Percentiles rank a stretch among this genome's conserved stretches.
These are phyloP conservation scores for Syzygium syzygioides DNA, from an alignment of 441 rosid genomes.

Conservation along the genomic window DNA sequence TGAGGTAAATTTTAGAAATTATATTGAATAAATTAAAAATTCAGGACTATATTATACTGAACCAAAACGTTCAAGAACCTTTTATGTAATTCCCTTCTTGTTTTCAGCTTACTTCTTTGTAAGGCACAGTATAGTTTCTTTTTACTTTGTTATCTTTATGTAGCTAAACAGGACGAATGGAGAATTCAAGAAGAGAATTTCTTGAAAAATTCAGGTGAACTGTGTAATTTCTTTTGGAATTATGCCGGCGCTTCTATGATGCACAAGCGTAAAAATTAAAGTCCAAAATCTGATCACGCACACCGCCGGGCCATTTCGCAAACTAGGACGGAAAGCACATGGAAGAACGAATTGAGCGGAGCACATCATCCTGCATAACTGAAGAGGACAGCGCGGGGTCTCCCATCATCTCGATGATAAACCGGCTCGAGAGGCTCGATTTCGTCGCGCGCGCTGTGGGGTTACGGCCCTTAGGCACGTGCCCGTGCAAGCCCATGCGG, in stretches of 20 bases:
- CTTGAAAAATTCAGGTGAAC: not conserved
- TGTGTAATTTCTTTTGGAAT: not conserved
- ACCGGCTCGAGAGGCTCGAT: fast-evolving
- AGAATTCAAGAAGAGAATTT: fast-evolving
- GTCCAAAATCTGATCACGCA: not conserved
- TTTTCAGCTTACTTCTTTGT: not conserved
- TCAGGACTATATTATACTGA: too few species aligned
- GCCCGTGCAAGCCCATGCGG: not conserved
- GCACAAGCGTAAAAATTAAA: not conserved
- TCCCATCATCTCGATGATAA: not conserved
- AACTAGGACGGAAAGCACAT: not conserved
- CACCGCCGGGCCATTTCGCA: not conserved
- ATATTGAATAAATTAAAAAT: too few species aligned
- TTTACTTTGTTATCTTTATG: not conserved
- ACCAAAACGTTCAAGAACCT: too few species aligned
- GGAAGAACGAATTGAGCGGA: not conserved
- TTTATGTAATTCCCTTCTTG: too few species aligned
- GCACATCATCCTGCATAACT: not conserved
- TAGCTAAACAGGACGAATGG: too few species aligned
- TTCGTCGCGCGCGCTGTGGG: fast-evolving
- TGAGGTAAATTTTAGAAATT: not conserved
- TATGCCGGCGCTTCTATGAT: not conserved
- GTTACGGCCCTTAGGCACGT: fast-evolving
- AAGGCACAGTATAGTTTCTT: not conserved
- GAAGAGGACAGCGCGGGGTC: not conserved